Base-by-base conservation (phyloP, 1,284 basidiomycete genomes). In the Sporisorium iseilematis-ciliati region DNA sequence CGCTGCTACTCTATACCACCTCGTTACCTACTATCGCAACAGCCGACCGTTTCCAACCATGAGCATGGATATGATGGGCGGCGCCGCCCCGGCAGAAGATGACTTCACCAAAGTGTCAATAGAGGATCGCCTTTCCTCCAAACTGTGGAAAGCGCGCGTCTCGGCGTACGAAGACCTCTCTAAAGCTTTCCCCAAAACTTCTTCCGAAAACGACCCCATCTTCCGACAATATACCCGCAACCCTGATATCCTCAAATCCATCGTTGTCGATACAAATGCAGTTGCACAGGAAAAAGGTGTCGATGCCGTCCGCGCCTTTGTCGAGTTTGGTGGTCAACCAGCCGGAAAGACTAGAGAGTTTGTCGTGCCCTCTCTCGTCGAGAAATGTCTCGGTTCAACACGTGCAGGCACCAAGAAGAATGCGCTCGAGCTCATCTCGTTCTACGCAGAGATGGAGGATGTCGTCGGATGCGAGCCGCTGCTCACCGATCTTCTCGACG, bases 251-350 rank as follows among this genome's bases (percentile, higher is more conserved):
- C 53, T 85, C 51, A 79, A 80, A 57, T 66, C 63, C 45, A 82
- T 82, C 67, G 77, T 75, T 38, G 54, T 77, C 4, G 97, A 99
- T 84, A 88, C 94, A 1, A 99, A 99, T 86, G 97, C 93, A 14
- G 96, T 98, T 33, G 95, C 97, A 12, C 97, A 99, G 86, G 97
- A 99, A 88, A 97, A 97, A 85, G 97, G 21, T 92, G 97, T 86
- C 92, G 93, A 81, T 87, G 96, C 43, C 89, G 92, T 75, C 88
- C 59, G 69, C 4, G 79, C 92, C 16, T 90, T 97, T 73, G 91
- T 97, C 75, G 93, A 94, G 86, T 94, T 92, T 82, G 93, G 94
- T 20, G 97, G 96, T 63, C 93, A 95, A 87, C 91, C 89, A 50
- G 91, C 92, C 6, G 82, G 77, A 43, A 71, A 68, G 86, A 92